These are phyloP conservation scores for Phytophthora crassamura DNA, from an alignment of 352 stramenopile genomes.

Conservation along the genomic window DNA sequence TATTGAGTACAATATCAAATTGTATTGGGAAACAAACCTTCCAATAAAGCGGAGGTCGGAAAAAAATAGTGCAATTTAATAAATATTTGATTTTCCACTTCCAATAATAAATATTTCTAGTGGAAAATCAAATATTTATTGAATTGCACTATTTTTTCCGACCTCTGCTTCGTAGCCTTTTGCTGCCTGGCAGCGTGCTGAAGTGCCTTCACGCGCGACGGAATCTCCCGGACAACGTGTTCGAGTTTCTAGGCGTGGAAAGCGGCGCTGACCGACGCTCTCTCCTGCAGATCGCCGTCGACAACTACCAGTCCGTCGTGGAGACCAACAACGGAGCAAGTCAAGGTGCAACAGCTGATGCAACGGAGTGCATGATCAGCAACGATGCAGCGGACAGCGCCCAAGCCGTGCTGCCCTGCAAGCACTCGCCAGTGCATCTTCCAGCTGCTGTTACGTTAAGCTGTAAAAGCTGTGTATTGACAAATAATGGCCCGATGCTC, in stretches of 20 bases:
- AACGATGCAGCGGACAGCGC: background rate
- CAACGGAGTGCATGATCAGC: conserved; percentile 33
- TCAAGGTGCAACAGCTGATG: conserved; percentile 9
- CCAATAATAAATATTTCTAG: too few species aligned
- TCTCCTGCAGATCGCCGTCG: conserved; percentile 63
- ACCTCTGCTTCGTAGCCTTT: conserved; percentile 53
- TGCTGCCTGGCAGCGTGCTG: conserved; percentile 60
- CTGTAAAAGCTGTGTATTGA: too few species aligned
- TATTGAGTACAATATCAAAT: too few species aligned
- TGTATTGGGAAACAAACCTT: too few species aligned
- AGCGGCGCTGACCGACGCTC: conserved; percentile 50
- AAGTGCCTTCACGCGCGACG: conserved; percentile 50
- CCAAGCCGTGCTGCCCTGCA: background rate
- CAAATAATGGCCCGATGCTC: too few species aligned
- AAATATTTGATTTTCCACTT: too few species aligned
- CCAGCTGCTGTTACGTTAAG: too few species aligned
- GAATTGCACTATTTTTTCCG: too few species aligned
- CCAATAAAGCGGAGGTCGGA: too few species aligned
- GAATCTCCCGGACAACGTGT: conserved; percentile 44
- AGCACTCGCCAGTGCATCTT: too few species aligned
- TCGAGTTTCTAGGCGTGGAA: conserved; percentile 53
- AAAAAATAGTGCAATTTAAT: too few species aligned
- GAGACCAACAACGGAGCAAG: conserved; percentile 16
- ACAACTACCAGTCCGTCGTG: conserved; percentile 26
- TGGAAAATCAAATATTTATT: too few species aligned